Conservation (phyloP, 1,284 basidiomycete species). For the Trametes polyzona region DNA sequence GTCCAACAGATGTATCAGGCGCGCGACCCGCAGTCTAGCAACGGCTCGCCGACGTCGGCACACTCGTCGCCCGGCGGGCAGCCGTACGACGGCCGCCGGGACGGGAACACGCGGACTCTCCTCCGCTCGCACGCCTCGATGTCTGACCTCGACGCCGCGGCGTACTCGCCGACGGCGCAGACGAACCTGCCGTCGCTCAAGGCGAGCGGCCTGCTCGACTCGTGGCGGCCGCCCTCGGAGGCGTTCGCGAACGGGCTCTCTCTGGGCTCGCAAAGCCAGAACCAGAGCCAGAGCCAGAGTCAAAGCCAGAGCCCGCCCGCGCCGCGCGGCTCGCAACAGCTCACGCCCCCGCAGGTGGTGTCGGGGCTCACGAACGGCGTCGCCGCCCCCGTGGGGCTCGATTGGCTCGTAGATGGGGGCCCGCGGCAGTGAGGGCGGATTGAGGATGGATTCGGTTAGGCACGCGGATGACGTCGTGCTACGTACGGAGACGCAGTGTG, state of each 20-base stretch:
- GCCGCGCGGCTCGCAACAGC: not conserved
- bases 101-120: constrained; percentile 20
- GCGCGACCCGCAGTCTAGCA: constrained; percentile 11
- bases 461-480: not conserved
- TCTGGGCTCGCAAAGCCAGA: constrained; percentile 18
- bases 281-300: not conserved
- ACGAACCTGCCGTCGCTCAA: constrained; percentile 71
- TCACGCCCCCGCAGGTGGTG: not conserved
- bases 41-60: constrained; percentile 19
- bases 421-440: not conserved
- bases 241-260: constrained; percentile 31
- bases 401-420: constrained; percentile 32
- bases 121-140: constrained; percentile 22
- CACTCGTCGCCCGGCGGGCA: constrained; percentile 14
- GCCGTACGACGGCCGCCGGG: constrained; percentile 20
- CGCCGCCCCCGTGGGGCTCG: constrained; percentile 30
- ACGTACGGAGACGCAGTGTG: not conserved
- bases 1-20: constrained; percentile 10
- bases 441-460: too few relatives aligned
- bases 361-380: constrained; percentile 4
- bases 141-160: constrained; percentile 18
- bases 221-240: constrained; percentile 39
- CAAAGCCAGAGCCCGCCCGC: constrained; percentile 3
- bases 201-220: constrained; percentile 70
- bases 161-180: constrained; percentile 19